phyloP scores from a whole-genome alignment of 495 filamentous ascomycete genomes.

The Podospora pseudoanserina region DNA sequence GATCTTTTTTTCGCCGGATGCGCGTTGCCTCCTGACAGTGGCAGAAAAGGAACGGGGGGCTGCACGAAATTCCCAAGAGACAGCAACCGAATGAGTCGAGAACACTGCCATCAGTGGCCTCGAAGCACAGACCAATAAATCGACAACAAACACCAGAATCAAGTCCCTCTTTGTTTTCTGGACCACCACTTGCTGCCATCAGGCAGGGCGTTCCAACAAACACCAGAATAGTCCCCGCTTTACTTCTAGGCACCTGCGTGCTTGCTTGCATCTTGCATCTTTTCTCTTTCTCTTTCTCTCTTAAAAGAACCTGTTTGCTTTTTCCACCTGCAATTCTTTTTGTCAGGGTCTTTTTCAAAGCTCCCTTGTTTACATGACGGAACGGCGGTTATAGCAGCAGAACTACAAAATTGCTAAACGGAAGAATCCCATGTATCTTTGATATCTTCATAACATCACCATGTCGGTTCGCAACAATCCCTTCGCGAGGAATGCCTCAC shows the following conservation, averaged over 20 bases:
- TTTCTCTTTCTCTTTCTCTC: background rate
- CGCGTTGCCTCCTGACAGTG: background rate
- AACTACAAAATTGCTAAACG: slow-evolving; percentile 12
- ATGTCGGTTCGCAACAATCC: slow-evolving; percentile 66
- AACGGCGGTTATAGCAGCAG: slow-evolving; percentile 12
- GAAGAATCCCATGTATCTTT: slow-evolving; percentile 22
- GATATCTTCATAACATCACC: slow-evolving; percentile 19
- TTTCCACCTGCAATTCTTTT: background rate
- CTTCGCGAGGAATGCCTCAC: slow-evolving; percentile 61
- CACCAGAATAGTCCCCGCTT: too few species aligned
- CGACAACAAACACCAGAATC: background rate
- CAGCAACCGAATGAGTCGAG: background rate
- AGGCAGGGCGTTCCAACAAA: too few species aligned
- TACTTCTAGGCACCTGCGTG: too few species aligned
- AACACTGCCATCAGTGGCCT: too few species aligned
- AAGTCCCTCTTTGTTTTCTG: too few species aligned
- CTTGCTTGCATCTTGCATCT: background rate
- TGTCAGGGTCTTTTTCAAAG: background rate
- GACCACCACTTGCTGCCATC: slow-evolving; percentile 2
- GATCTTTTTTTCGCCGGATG: background rate
- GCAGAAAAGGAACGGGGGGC: background rate
- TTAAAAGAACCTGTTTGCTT: background rate
- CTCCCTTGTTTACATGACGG: slow-evolving; percentile 23
- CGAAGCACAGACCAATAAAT: background rate
- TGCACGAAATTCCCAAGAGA: background rate